phyloP scores from a whole-genome alignment of 2,329 filamentous ascomycete genomes.

The Calonectria crousiana region DNA sequence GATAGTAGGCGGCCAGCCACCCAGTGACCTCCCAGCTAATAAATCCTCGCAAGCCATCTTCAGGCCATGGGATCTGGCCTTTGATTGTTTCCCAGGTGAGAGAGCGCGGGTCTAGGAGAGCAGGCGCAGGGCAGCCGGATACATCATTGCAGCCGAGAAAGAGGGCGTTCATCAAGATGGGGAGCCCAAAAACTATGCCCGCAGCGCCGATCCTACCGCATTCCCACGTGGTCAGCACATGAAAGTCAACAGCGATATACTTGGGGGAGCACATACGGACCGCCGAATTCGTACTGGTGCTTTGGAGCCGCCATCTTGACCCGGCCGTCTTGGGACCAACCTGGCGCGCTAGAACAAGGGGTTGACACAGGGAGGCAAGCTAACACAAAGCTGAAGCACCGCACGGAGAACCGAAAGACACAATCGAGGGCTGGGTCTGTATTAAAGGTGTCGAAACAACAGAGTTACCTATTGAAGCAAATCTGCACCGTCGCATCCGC shows the following conservation, averaged over 20 bases:
- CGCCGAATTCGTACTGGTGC: conserved; percentile 48
- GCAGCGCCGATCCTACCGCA: conserved; percentile 74
- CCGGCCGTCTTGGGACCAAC: neutral
- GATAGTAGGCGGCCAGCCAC: conserved; percentile 80
- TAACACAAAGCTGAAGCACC: neutral
- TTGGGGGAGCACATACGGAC: conserved; percentile 44
- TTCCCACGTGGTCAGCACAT: neutral
- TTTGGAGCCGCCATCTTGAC: conserved; percentile 27
- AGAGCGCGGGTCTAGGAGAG: conserved; percentile 75
- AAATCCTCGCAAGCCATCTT: conserved; percentile 74
- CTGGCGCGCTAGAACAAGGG: neutral
- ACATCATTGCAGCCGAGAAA: conserved; percentile 89
- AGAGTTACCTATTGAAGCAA: neutral
- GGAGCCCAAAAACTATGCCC: conserved; percentile 81
- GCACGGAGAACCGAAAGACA: neutral
- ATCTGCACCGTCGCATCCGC: neutral
- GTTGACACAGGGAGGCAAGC: neutral
- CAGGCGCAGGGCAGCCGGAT: conserved; percentile 86
- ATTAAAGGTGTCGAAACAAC: neutral
- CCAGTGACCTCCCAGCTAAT: conserved; percentile 74
- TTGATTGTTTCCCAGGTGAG: conserved; percentile 78
- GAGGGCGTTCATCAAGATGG: conserved; percentile 78
- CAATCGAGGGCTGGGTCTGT: neutral
- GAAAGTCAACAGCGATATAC: neutral
- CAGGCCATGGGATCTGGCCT: conserved; percentile 81